These are phyloP conservation scores for Pholiota conissans DNA, from an alignment of 768 basidiomycete genomes.

Conservation along the genomic window DNA sequence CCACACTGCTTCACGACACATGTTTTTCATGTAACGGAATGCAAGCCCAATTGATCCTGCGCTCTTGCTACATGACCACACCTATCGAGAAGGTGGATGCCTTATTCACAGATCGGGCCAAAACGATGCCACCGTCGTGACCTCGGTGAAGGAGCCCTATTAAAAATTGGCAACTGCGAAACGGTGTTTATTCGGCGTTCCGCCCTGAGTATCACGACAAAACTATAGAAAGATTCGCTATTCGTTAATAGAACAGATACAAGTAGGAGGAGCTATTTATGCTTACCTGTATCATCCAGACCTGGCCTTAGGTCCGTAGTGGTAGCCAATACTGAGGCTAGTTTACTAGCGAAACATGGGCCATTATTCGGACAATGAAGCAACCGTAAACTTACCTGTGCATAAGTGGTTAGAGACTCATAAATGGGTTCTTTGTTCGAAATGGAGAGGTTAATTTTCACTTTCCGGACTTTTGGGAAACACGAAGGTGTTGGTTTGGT, in stretches of 20 bases:
- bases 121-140: conserved; percentile 4
- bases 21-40: conserved; percentile 16
- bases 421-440: too few species aligned
- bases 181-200: background rate
- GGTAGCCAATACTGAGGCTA: too few species aligned
- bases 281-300: background rate
- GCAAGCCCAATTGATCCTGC: conserved; percentile 9
- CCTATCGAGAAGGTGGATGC: conserved; percentile 3
- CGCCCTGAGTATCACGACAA: background rate
- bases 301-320: background rate
- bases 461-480: too few species aligned
- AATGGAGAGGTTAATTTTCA: too few species aligned
- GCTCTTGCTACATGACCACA: conserved; percentile 10
- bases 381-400: too few species aligned
- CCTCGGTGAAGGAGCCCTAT: conserved; percentile 3
- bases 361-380: too few species aligned
- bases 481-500: too few species aligned
- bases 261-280: background rate
- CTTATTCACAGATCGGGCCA: conserved; percentile 16
- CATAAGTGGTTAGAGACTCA: too few species aligned
- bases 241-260: background rate
- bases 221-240: background rate
- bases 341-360: too few species aligned
- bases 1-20: conserved; percentile 14
- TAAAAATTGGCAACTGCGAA: conserved; percentile 4